Evolutionary conservation across 495 filamentous ascomycete genomes (phyloP), one percentile per base, ranked within the genome.

Genomic region (Podospora anserina): DNA sequence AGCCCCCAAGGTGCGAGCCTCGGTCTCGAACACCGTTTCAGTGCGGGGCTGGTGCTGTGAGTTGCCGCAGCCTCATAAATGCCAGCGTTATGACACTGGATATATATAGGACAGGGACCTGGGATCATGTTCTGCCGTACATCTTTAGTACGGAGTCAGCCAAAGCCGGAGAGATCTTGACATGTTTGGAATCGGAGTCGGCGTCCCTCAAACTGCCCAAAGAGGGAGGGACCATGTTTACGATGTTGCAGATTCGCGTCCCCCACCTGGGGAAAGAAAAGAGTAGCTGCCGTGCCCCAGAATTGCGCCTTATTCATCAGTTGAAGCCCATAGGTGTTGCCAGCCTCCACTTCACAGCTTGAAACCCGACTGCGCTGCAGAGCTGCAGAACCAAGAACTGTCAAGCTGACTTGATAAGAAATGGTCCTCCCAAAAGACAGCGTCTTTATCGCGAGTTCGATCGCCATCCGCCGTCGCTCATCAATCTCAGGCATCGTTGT

Each of bases 361-460:
- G 39, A 49, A 49, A 49, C 39, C 39, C 39, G 39, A 49, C 39
- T 49, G 39, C 39, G 39, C 39, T 49, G 5, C 39, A 49, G 39
- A 49, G 39, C 39, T 49, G 39, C 39, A 49, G 39, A 49, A 16
- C 39, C 39, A 49, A 49, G 39, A 49, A 49, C 15, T 18, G 39
- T 11, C 7, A 49, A 49, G 39, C 39, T 49, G 39, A 49, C 39
- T 49, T 49, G 13, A 30, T 61, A 61, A 61, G 59, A 61, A 61
- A 61, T 15, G 19, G 23, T 18, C 16, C 16, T 32, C 26, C 59
- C 23, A 30, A 61, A 28, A 13, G 13, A 28, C 16, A 26, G 11
- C 59, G 26, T 30, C 59, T 13, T 18, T 18, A 61, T 30, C 26
- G n/a, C 56, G 16, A 2, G 56, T 16, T 16, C 3, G 39, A 49